Base-by-base conservation (phyloP, 768 basidiomycete genomes). In the Crucibulum laeve region DNA sequence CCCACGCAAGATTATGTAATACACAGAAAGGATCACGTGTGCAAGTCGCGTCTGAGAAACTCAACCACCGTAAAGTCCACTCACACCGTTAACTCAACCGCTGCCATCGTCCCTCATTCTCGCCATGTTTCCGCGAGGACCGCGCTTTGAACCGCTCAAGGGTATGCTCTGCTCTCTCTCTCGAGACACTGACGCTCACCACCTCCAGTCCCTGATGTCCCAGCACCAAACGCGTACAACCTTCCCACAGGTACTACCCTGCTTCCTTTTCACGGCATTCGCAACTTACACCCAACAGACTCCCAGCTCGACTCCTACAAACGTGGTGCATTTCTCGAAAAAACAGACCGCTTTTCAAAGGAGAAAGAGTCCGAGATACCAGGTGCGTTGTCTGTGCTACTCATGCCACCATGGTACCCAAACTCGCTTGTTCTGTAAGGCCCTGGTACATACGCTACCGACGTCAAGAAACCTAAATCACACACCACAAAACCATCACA, bases 251-350 rank as follows among this genome's bases (percentile, higher is more conserved):
- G 76, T 73, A n/a, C 40, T 8, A 47, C 39, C 40, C 11, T 4
- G 4, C 32, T 3, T 18, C 15, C 8, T 15, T 19, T 26, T 28
- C 10, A 4, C 21, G 19, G 13, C 39, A 39, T 32, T 41, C 46
- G n/a, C 19, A 8, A 17, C 18, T 18, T 24, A 33, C 40, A 37
- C 32, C 11, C 10, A 4, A 32, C 44, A 73, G 74, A 74, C 10
- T 68, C 74, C 0, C 64, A 67, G 17, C 62, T 68, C 18, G 77
- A 80, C 22, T 57, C 65, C 13, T 75, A 81, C 55, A 82, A 82
- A 54, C 70, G 71, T 17, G 77, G 79, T 1, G 78, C 76, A 13
- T 77, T 79, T 45, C 62, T 80, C 3, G 79, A 82, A 57, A 81
- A 77, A 50, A 58, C 75, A 1, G 71, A 75, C 30, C 64, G 79